Conservation (phyloP, 2,329 filamentous ascomycete species). For the Neofusicoccum sp. region DNA sequence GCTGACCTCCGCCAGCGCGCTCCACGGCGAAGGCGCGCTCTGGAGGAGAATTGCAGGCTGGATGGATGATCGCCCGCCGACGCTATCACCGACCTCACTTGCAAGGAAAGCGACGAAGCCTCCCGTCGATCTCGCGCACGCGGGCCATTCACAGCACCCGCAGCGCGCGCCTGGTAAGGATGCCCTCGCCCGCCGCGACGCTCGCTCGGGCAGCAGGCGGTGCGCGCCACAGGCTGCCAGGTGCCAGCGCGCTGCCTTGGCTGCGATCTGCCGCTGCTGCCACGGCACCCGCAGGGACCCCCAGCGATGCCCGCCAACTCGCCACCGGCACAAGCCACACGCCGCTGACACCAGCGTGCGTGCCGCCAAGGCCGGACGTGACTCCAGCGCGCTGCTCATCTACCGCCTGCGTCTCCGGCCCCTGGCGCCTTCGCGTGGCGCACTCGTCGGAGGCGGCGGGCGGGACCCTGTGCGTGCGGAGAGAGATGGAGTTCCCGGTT, state of each 20-base stretch:
- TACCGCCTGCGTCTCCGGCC: neutral
- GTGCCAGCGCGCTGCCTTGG: neutral
- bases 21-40: slow-evolving; percentile 5
- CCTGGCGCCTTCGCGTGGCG: neutral
- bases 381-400: neutral
- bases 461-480: slow-evolving; percentile 4
- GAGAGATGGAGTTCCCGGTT: neutral
- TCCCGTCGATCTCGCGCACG: slow-evolving; percentile 3
- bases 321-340: slow-evolving; percentile 16
- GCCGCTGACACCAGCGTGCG: slow-evolving; percentile 5
- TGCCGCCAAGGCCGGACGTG: no score
- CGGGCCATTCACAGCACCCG: neutral
- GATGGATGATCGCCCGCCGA: neutral
- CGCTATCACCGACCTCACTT: neutral
- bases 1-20: neutral
- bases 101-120: slow-evolving; percentile 9
- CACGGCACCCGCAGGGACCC: neutral
- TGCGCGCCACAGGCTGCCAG: slow-evolving; percentile 2
- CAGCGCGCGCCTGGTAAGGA: neutral
- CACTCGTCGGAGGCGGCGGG: neutral
- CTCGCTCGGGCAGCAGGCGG: neutral
- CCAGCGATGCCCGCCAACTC: neutral
- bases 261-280: neutral
- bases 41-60: neutral
- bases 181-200: neutral